Conservation (phyloP, 306 rosid genomes). For the Casuarina glauca region DNA sequence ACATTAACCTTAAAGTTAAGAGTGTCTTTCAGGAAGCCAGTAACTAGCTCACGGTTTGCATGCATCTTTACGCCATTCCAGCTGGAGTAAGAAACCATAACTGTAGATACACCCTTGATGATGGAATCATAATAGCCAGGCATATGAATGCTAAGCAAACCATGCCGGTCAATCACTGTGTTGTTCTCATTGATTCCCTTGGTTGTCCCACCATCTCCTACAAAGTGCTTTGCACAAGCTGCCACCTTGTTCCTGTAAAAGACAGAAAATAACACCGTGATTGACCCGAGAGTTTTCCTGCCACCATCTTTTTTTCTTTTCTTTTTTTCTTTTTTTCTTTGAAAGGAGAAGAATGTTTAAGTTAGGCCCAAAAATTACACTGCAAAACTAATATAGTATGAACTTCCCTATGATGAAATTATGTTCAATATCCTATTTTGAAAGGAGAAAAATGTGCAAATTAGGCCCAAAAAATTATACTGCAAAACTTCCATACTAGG, state of each 20-base stretch:
- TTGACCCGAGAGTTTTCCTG: not conserved
- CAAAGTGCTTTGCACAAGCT: slow-evolving; percentile 98
- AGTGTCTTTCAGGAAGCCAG: slow-evolving; percentile 71
- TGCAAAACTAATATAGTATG: not conserved
- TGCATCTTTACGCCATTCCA: slow-evolving; percentile 98
- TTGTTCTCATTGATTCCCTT: slow-evolving; percentile 85
- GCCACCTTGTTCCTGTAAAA: slow-evolving; percentile 76
- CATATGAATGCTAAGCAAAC: slow-evolving; percentile 85
- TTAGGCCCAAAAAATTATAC: slow-evolving; percentile 4
- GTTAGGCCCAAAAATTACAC: not conserved
- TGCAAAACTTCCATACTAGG: not conserved
- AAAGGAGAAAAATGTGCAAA: not conserved
- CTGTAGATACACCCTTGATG: slow-evolving; percentile 79
- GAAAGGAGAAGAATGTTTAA: not conserved
- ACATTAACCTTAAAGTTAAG: slow-evolving; percentile 79
- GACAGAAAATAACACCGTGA: slow-evolving; percentile 9
- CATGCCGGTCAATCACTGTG: slow-evolving; percentile 62
- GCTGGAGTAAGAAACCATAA: slow-evolving; percentile 93
- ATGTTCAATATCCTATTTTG: not conserved
- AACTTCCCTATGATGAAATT: not conserved
- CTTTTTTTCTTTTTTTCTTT: too few relatives aligned
- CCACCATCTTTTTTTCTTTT: too few relatives aligned
- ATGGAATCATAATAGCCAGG: slow-evolving; percentile 88
- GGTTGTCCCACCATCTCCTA: slow-evolving; percentile 92
- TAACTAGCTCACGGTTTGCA: slow-evolving; percentile 68